phyloP scores from a whole-genome alignment of 208 protist species.

The Trypanosoma theileri region DNA sequence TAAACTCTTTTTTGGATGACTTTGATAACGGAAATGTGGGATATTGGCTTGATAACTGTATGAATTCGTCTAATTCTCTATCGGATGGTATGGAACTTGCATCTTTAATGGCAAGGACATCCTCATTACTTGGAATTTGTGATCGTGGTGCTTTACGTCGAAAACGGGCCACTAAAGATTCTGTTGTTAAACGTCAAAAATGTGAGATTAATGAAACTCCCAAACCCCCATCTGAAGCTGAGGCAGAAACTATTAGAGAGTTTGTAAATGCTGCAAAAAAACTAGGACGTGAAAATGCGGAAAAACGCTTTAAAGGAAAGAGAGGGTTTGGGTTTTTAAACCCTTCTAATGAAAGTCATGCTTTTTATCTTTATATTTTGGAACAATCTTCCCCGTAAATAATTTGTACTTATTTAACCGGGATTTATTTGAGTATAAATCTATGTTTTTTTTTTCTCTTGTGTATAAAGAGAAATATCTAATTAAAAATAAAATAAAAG shows the following conservation, averaged over 20 bases:
- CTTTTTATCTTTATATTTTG: slow-evolving; percentile 74
- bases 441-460: neutral
- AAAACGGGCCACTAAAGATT: slow-evolving; percentile 26
- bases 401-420: neutral
- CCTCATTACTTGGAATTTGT: slow-evolving; percentile 48
- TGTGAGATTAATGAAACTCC: slow-evolving; percentile 31
- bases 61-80: slow-evolving; percentile 38
- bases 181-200: slow-evolving; percentile 11
- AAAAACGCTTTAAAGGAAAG: slow-evolving; percentile 62
- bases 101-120: slow-evolving; percentile 42
- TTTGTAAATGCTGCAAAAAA: slow-evolving; percentile 60
- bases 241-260: slow-evolving; percentile 63
- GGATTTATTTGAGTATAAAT: no score
- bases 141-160: slow-evolving; percentile 38
- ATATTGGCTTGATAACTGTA: slow-evolving; percentile 71
- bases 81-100: slow-evolving; percentile 55
- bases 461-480: neutral
- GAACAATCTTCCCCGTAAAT: slow-evolving; percentile 8
- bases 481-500: neutral
- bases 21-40: slow-evolving; percentile 35
- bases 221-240: slow-evolving; percentile 44
- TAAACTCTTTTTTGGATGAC: slow-evolving; percentile 52
- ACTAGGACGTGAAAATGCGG: slow-evolving; percentile 67
- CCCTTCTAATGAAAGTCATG: slow-evolving; percentile 53
- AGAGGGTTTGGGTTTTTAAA: slow-evolving; percentile 86